Conservation (phyloP, 2,329 filamentous ascomycete genomes). For the Aspergillus novofumigatus region DNA sequence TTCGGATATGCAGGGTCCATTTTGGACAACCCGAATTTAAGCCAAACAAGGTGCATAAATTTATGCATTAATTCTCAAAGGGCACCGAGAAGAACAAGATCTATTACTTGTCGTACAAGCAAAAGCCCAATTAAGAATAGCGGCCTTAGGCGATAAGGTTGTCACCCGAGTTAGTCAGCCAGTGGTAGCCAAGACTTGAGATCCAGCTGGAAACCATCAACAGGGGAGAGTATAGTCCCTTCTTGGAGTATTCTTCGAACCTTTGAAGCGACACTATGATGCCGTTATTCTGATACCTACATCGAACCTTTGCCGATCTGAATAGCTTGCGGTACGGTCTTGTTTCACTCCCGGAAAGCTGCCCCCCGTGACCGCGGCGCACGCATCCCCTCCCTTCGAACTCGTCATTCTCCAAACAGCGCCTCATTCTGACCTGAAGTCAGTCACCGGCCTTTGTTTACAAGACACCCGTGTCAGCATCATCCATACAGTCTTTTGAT, state of each 20-base stretch:
- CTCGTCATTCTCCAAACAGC: conserved; percentile 6
- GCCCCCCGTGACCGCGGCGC: conserved; percentile 7
- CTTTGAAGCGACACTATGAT: background rate
- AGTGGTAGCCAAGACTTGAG: conserved; percentile 8
- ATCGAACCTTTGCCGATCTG: background rate
- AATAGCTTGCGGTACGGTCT: conserved; percentile 1
- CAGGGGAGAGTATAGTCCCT: conserved; percentile 6
- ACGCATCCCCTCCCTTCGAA: conserved; percentile 5
- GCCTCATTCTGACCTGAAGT: conserved; percentile 3
- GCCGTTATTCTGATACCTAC: conserved; percentile 8
- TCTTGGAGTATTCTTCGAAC: conserved; percentile 4
- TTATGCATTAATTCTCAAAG: background rate
- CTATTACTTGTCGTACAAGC: background rate
- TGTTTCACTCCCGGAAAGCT: conserved; percentile 1
- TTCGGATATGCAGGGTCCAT: background rate
- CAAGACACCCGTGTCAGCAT: background rate
- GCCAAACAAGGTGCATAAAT: background rate
- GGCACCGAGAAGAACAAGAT: background rate
- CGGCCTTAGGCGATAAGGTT: conserved; percentile 10
- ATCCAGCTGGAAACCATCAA: conserved; percentile 10
- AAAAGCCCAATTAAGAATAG: background rate
- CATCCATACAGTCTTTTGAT: conserved; percentile 1
- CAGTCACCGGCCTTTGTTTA: conserved; percentile 1
- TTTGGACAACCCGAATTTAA: background rate
- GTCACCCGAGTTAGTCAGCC: conserved; percentile 15